These are phyloP conservation scores for Calonectria leucothoes DNA, from an alignment of 2,329 filamentous ascomycete species.

Conservation along the genomic window DNA sequence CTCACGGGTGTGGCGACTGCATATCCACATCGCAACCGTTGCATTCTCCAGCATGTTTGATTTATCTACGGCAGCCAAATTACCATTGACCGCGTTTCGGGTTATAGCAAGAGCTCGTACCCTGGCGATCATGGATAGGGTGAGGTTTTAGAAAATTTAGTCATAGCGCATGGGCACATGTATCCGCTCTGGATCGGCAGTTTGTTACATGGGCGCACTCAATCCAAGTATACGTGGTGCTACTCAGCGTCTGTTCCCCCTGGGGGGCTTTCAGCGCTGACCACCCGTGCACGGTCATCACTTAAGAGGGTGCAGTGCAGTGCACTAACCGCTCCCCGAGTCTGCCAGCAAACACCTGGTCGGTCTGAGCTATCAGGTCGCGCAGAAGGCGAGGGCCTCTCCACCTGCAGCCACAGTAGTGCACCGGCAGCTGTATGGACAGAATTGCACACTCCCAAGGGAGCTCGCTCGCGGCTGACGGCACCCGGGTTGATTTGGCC, in stretches of 20 bases:
- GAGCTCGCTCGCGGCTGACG: not conserved
- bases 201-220: not conserved
- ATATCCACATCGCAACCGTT: not conserved
- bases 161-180: not conserved
- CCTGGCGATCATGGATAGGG: slow-evolving; percentile 4
- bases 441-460: not conserved
- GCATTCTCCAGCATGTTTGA: not conserved
- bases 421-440: not conserved
- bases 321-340: not conserved
- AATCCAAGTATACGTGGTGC: not conserved
- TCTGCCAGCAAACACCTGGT: not conserved
- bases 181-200: not conserved
- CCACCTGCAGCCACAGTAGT: slow-evolving; percentile 8
- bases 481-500: not conserved
- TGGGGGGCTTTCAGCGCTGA: not conserved
- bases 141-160: not conserved
- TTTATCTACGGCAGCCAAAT: not conserved
- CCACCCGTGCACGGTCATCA: not conserved
- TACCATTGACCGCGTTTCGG: not conserved
- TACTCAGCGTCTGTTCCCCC: not conserved
- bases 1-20: not conserved
- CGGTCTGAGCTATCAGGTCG: not conserved
- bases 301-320: not conserved
- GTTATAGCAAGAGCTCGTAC: not conserved
- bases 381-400: slow-evolving; percentile 1